These are phyloP conservation scores for Parathielavia hyrcaniae DNA, from an alignment of 495 filamentous ascomycete species.

Conservation along the genomic window DNA sequence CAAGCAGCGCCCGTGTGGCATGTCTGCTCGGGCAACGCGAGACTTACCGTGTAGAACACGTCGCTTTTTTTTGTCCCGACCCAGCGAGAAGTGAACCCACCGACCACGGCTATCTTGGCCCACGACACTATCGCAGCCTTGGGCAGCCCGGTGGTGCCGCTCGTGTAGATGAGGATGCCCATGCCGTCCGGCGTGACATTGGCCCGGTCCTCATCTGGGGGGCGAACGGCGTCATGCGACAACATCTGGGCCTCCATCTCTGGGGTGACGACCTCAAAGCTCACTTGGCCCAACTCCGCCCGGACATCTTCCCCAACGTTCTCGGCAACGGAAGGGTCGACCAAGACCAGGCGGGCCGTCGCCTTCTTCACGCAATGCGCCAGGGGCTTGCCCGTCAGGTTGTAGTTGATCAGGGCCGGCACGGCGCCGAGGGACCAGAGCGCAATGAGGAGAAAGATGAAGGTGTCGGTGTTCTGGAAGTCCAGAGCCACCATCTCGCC, in stretches of 20 bases:
- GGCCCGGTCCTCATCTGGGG: slow-evolving; percentile 54
- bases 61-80: slow-evolving; percentile 54
- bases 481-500: slow-evolving; percentile 84
- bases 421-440: slow-evolving; percentile 84
- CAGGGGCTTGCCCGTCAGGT: slow-evolving; percentile 67
- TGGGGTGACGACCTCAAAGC: slow-evolving; percentile 56
- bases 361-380: slow-evolving; percentile 72
- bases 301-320: slow-evolving; percentile 46
- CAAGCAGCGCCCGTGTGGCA: not conserved
- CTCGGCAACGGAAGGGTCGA: slow-evolving; percentile 60
- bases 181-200: slow-evolving; percentile 51
- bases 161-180: slow-evolving; percentile 75
- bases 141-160: slow-evolving; percentile 54
- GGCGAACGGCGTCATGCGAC: slow-evolving; percentile 52
- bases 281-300: slow-evolving; percentile 40
- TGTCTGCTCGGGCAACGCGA: not conserved
- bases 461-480: slow-evolving; percentile 77
- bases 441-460: slow-evolving; percentile 77
- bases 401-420: slow-evolving; percentile 96
- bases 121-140: slow-evolving; percentile 84
- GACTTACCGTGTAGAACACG: slow-evolving; percentile 70
- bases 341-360: slow-evolving; percentile 61
- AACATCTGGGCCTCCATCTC: slow-evolving; percentile 58
- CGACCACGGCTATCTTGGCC: slow-evolving; percentile 55
- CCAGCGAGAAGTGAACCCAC: slow-evolving; percentile 51